Conservation (phyloP, 495 filamentous ascomycete species). For the Xylaria grammica region DNA sequence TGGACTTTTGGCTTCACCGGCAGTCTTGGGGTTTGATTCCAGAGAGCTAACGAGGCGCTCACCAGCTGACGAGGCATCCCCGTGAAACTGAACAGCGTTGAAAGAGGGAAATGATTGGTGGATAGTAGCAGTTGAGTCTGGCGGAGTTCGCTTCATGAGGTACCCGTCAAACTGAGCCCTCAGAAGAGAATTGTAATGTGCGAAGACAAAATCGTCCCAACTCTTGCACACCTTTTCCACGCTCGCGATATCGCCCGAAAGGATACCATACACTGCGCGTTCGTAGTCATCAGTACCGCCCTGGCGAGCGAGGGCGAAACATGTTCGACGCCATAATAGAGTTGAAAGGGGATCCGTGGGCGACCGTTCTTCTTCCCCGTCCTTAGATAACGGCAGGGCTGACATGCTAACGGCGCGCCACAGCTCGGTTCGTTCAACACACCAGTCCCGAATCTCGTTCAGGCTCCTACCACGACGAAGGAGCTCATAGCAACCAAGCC, state of each 20-base stretch:
- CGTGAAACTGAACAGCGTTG: slow-evolving; percentile 59
- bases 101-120: slow-evolving; percentile 55
- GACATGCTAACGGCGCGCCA: slow-evolving; percentile 82
- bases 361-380: slow-evolving; percentile 41
- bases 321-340: slow-evolving; percentile 80
- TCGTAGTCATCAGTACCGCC: slow-evolving; percentile 76
- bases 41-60: slow-evolving; percentile 57
- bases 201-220: slow-evolving; percentile 93
- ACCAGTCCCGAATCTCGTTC: slow-evolving; percentile 80
- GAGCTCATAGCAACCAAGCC: slow-evolving; percentile 89
- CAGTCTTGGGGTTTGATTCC: slow-evolving; percentile 51
- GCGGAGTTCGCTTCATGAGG: slow-evolving; percentile 53
- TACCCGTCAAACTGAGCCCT: slow-evolving; percentile 70
- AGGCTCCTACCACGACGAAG: slow-evolving; percentile 75
- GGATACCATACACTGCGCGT: slow-evolving; percentile 83
- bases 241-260: slow-evolving; percentile 80
- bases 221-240: slow-evolving; percentile 76
- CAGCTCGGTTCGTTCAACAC: slow-evolving; percentile 72
- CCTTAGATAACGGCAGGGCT: slow-evolving; percentile 55
- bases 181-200: slow-evolving; percentile 82
- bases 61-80: slow-evolving; percentile 54
- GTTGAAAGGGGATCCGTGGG: slow-evolving; percentile 55
- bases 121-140: slow-evolving; percentile 44
- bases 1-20: slow-evolving; percentile 56
- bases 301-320: slow-evolving; percentile 73